Conservation (phyloP, 1,284 basidiomycete species). For the Erythrobasidium hasegawianum region DNA sequence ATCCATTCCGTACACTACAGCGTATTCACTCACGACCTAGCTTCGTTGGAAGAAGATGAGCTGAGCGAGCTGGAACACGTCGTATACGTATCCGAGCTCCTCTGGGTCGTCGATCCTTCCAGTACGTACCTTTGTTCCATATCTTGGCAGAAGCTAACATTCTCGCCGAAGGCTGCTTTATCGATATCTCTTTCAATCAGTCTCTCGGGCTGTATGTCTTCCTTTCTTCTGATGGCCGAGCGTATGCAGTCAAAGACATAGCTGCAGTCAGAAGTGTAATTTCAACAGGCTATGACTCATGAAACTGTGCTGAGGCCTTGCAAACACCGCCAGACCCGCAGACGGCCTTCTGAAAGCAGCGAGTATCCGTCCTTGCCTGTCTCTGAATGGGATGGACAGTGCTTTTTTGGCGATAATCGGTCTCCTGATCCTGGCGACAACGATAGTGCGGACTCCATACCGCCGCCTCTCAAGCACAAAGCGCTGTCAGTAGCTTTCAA, state of each 20-base stretch:
- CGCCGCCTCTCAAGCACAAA: conserved; percentile 51
- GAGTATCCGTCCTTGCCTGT: conserved; percentile 9
- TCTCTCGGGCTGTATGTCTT: conserved; percentile 48
- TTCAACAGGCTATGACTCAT: too few relatives aligned
- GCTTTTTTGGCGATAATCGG: conserved; percentile 57
- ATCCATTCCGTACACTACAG: conserved; percentile 42
- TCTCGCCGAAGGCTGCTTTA: neutral
- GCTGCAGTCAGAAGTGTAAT: conserved; percentile 42
- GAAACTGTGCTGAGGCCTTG: conserved; percentile 16
- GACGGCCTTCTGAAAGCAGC: neutral
- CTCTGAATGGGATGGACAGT: conserved; percentile 37
- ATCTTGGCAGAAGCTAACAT: neutral
- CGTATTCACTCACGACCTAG: neutral
- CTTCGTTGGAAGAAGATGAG: conserved; percentile 5
- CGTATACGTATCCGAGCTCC: conserved; percentile 8
- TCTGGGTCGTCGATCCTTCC: conserved; percentile 23
- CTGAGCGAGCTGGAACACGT: conserved; percentile 20
- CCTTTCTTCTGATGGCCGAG: conserved; percentile 50
- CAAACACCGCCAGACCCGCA: conserved; percentile 30
- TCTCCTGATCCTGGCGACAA: conserved; percentile 66
- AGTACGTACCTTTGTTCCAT: conserved; percentile 9
- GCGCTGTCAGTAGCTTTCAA: conserved; percentile 67
- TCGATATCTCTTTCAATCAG: conserved; percentile 37
- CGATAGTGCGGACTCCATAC: conserved; percentile 53
- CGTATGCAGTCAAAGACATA: conserved; percentile 44